A percentile compares a stretch with the other conserved stretches of the same genome.
phyloP scores from a whole-genome alignment of 2,329 filamentous ascomycete species.

The Epichloe gansuensis region DNA sequence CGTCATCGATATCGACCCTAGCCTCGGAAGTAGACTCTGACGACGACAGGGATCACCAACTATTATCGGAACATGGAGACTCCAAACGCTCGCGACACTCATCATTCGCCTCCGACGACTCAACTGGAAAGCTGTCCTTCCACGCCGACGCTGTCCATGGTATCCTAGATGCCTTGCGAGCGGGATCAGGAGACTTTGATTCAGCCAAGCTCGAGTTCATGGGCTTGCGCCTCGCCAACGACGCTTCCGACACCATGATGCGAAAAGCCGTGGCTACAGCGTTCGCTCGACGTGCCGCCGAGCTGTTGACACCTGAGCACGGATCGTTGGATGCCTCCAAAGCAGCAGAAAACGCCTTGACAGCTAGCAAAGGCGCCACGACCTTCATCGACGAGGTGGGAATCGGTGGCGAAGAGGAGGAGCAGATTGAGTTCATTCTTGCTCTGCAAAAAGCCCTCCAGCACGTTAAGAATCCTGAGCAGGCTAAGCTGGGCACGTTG shows the following conservation, averaged over 20 bases:
- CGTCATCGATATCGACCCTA: constrained; percentile 44
- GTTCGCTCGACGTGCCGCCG: constrained; percentile 69
- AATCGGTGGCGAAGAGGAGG: constrained; percentile 52
- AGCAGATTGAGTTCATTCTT: constrained; percentile 78
- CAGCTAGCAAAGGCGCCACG: constrained; percentile 36
- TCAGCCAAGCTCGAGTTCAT: constrained; percentile 78
- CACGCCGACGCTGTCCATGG: constrained; percentile 78
- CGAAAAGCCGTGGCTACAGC: constrained; percentile 75
- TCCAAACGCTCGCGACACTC: constrained; percentile 52
- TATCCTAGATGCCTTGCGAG: constrained; percentile 74
- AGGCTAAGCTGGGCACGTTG: constrained; percentile 42
- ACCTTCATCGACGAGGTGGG: constrained; percentile 49
- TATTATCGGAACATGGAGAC: constrained; percentile 25
- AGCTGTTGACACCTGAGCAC: constrained; percentile 44
- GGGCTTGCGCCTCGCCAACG: constrained; percentile 78
- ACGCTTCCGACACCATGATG: constrained; percentile 82
- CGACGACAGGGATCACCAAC: constrained; percentile 55
- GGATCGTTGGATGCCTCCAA: constrained; percentile 46
- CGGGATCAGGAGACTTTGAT: constrained; percentile 68
- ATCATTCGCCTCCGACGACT: constrained; percentile 63
- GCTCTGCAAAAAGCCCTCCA: constrained; percentile 71
- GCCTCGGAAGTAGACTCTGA: constrained; percentile 55
- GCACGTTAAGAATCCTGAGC: constrained; percentile 47
- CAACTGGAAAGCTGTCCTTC: constrained; percentile 49
- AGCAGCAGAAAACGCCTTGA: constrained; percentile 52